phyloP scores from a whole-genome alignment of 164 flowering plant species.

The Aristolochia contorta region DNA sequence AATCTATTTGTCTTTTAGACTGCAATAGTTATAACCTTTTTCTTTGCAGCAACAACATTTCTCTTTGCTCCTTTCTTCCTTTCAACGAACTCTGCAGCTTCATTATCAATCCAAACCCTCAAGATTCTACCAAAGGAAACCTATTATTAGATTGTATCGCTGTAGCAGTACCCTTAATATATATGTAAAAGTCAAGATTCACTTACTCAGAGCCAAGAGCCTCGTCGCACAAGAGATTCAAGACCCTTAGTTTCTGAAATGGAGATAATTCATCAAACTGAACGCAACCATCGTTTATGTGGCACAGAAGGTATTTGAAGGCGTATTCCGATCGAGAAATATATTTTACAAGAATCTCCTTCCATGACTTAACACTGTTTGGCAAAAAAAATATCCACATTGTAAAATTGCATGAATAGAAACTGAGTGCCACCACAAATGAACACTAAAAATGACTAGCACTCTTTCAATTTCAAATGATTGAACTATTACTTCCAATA shows the following conservation, averaged over 20 bases:
- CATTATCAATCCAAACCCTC: conserved; percentile 61
- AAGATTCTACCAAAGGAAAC: conserved; percentile 28
- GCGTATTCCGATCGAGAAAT: conserved; percentile 32
- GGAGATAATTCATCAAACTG: conserved; percentile 37
- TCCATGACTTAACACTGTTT: conserved; percentile 40
- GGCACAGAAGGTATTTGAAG: conserved; percentile 25
- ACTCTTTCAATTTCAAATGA: too few species aligned
- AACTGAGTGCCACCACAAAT: too few species aligned
- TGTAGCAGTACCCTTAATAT: background rate
- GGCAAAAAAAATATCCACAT: background rate
- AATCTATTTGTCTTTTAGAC: too few species aligned
- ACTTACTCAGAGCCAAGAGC: conserved; percentile 66
- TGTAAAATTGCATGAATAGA: conserved; percentile 6
- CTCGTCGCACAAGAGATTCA: conserved; percentile 75
- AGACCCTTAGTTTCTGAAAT: conserved; percentile 56
- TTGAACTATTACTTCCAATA: too few species aligned
- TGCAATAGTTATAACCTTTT: conserved; percentile 34
- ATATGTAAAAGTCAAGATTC: background rate
- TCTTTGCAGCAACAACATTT: conserved; percentile 45
- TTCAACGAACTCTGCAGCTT: conserved; percentile 29
- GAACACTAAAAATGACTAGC: too few species aligned
- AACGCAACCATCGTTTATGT: conserved; percentile 23
- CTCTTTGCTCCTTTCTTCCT: conserved; percentile 44
- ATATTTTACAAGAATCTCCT: conserved; percentile 42
- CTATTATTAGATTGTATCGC: background rate